Conservation (phyloP, 2,329 filamentous ascomycete genomes). For the Xylaria sp. region DNA sequence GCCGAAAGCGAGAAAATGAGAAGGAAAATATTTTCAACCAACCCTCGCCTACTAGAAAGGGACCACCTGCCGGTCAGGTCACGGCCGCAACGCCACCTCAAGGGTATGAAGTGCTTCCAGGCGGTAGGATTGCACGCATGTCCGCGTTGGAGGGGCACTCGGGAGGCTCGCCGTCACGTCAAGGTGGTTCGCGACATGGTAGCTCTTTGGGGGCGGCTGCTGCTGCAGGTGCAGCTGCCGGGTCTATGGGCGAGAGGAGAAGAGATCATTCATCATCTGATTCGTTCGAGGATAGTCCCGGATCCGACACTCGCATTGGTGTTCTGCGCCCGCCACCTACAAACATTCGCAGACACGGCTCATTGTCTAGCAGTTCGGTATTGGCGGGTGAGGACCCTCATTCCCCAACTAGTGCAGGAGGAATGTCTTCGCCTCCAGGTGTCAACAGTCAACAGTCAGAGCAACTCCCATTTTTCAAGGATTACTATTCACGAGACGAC, state of each 20-base stretch:
- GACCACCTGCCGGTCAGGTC: slow-evolving; percentile 55
- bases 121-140: slow-evolving; percentile 94
- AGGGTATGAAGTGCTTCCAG: slow-evolving; percentile 80
- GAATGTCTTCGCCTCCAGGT: slow-evolving; percentile 85
- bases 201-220: slow-evolving; percentile 58
- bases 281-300: slow-evolving; percentile 75
- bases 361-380: slow-evolving; percentile 84
- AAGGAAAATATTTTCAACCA: slow-evolving; percentile 87
- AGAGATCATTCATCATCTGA: slow-evolving; percentile 75
- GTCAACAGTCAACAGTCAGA: slow-evolving; percentile 91
- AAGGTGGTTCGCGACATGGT: slow-evolving; percentile 60
- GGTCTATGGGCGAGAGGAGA: slow-evolving; percentile 57
- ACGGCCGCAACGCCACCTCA: slow-evolving; percentile 49
- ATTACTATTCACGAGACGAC: slow-evolving; percentile 98
- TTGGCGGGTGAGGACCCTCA: slow-evolving; percentile 76
- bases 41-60: slow-evolving; percentile 75
- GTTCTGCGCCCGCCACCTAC: slow-evolving; percentile 68
- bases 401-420: slow-evolving; percentile 77
- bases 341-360: slow-evolving; percentile 79
- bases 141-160: slow-evolving; percentile 85
- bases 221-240: slow-evolving; percentile 51
- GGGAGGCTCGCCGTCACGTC: slow-evolving; percentile 67
- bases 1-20: slow-evolving; percentile 67
- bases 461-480: slow-evolving; percentile 95
- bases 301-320: slow-evolving; percentile 68